Base-by-base conservation (phyloP, 495 filamentous ascomycete species). In the Pyrenopolyporus hunteri region DNA sequence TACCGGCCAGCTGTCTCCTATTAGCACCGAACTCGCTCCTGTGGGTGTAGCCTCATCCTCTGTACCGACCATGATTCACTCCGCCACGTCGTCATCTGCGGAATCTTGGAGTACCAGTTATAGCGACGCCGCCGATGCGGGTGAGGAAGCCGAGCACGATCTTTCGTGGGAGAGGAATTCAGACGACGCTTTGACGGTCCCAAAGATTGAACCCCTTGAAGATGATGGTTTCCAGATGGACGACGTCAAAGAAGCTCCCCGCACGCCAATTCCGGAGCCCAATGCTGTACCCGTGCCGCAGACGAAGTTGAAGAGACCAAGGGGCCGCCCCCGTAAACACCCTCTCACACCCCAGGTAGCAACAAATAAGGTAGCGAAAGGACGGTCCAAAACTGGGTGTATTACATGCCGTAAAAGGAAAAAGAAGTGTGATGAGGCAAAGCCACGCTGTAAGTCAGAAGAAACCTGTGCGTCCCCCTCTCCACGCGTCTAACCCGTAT, bases 361-460 rank as follows among this genome's bases (percentile, higher is more conserved):
- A 9, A 69, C 72, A 23, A 83, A 79, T 72, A 94, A 94, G 63
- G 72, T 89, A 50, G 85, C 90, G 42, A 94, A 95, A 66, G 90
- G 89, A n/a, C 82, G 92, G 14, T 95, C 91, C 56, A 97, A 97
- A 78, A 96, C 92, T 2, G 92, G 92, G 0, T 97, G 92, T 74
- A 88, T 94, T 53, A 97, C 92, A 43, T 97, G 92, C 78, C 83
- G 92, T 52, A 88, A 89, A 67, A 81, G 92, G 25, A 96, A 96
- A 79, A 97, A 96, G 88, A 97, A 97, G 78, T 97, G 92, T 75
- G 92, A 96, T 70, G 92, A 97, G 78, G 86, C 87, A n/a, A 95
- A 93, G 67, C 92, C 92, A 50, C 78, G 83, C 66, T 96, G 90
- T 85, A 81, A 83, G 85, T 76, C 31, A 32, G 25, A 32, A 35